phyloP scores from a whole-genome alignment of 345 rosid species.

The Rhodomyrtus tomentosa region DNA sequence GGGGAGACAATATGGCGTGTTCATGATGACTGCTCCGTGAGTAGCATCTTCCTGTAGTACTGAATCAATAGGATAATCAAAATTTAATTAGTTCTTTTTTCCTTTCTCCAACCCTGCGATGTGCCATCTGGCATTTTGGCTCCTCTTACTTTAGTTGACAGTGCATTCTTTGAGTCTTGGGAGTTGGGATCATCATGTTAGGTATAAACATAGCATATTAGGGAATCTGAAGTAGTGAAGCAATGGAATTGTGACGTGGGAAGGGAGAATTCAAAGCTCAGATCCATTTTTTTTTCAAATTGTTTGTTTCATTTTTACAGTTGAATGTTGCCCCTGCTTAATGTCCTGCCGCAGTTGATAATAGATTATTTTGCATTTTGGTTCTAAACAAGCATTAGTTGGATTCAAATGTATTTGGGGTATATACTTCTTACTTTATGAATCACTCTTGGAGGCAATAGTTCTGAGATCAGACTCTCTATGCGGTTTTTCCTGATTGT shows the following conservation, averaged over 20 bases:
- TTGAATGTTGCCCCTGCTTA: neutral
- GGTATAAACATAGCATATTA: neutral
- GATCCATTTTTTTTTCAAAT: neutral
- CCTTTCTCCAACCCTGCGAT: neutral
- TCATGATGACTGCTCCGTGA: slow-evolving; percentile 91
- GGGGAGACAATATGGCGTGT: slow-evolving; percentile 98
- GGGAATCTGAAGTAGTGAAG: neutral
- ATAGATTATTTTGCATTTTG: neutral
- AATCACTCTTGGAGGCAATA: neutral
- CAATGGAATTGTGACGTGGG: neutral
- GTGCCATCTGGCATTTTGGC: neutral
- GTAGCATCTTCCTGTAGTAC: slow-evolving; percentile 27
- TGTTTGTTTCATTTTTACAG: neutral
- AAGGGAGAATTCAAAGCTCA: neutral
- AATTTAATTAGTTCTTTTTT: neutral
- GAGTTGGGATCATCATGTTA: neutral
- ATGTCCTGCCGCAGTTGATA: neutral
- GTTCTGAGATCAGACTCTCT: slow-evolving; percentile 16
- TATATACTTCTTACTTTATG: neutral
- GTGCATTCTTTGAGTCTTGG: neutral
- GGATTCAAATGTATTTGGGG: neutral
- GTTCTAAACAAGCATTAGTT: neutral
- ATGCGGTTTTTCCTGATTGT: slow-evolving; percentile 5
- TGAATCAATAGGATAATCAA: neutral
- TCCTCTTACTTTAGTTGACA: neutral